Evolutionary conservation across 2,329 filamentous ascomycete genomes (phyloP).

Genomic region (Sarocladium oryzae): DNA sequence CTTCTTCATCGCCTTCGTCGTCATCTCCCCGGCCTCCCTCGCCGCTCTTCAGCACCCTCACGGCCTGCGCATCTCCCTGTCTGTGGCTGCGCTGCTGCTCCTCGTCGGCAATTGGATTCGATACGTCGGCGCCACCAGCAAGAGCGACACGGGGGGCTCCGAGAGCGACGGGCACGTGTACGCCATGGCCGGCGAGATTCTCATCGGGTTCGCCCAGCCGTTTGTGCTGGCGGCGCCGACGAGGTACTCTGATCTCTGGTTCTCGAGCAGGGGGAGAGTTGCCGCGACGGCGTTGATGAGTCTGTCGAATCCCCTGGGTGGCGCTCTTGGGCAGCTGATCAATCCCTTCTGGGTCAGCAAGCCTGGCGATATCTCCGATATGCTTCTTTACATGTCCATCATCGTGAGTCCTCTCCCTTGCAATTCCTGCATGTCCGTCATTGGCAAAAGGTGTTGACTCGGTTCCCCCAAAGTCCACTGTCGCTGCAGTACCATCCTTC

Average conservation of each 20-base stretch:
- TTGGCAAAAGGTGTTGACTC: no score
- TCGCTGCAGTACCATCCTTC: slow-evolving; percentile 64
- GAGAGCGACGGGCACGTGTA: slow-evolving; percentile 57
- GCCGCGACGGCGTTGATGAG: slow-evolving; percentile 80
- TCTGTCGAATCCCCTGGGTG: slow-evolving; percentile 84
- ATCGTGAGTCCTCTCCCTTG: slow-evolving; percentile 52
- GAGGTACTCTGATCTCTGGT: slow-evolving; percentile 91
- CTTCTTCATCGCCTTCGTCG: slow-evolving; percentile 79
- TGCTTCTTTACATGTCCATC: slow-evolving; percentile 79
- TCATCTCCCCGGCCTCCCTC: slow-evolving; percentile 65
- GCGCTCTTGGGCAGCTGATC: slow-evolving; percentile 80
- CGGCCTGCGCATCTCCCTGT: slow-evolving; percentile 72
- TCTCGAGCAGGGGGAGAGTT: slow-evolving; percentile 75
- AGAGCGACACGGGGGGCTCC: slow-evolving; percentile 21
- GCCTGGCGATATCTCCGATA: slow-evolving; percentile 61
- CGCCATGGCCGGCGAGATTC: slow-evolving; percentile 85
- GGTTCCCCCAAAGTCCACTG: slow-evolving; percentile 29
- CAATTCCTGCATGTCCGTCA: background rate
- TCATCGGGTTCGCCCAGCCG: slow-evolving; percentile 84
- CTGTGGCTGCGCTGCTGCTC: slow-evolving; percentile 65
- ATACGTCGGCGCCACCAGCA: slow-evolving; percentile 59
- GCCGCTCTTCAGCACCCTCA: slow-evolving; percentile 57
- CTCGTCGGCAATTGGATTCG: slow-evolving; percentile 88
- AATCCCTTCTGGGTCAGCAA: slow-evolving; percentile 67
- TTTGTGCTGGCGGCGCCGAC: slow-evolving; percentile 89